These are phyloP conservation scores for Candida maris DNA, from an alignment of 805 yeast genomes.

Conservation along the genomic window DNA sequence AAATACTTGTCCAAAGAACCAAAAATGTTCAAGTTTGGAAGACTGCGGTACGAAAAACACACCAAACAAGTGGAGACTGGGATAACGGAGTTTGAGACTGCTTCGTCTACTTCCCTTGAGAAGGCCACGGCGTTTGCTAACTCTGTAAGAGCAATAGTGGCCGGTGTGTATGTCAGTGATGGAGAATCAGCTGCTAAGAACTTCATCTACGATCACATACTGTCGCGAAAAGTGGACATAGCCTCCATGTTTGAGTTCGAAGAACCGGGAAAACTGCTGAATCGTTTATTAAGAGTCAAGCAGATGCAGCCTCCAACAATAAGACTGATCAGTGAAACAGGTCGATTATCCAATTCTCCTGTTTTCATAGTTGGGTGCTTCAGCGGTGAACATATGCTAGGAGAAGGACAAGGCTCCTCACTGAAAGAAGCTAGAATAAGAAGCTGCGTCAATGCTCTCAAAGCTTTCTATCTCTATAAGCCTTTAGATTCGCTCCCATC, in stretches of 20 bases:
- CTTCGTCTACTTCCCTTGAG: constrained; percentile 22
- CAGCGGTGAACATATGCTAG: constrained; percentile 75
- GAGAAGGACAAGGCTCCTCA: constrained; percentile 93
- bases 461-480: constrained; percentile 87
- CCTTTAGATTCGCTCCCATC: constrained; percentile 67
- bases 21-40: constrained; percentile 65
- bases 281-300: constrained; percentile 72
- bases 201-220: constrained; percentile 70
- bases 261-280: constrained; percentile 82
- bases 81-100: constrained; percentile 39
- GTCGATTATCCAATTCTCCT: constrained; percentile 79
- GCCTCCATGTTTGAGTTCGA: constrained; percentile 72
- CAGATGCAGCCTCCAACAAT: constrained; percentile 71
- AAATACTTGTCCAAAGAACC: constrained; percentile 69
- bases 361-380: constrained; percentile 90
- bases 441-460: constrained; percentile 86
- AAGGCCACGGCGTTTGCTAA: constrained; percentile 49
- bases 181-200: constrained; percentile 61
- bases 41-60: constrained; percentile 45
- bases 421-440: constrained; percentile 88
- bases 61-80: constrained; percentile 50
- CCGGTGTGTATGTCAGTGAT: constrained; percentile 73
- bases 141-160: constrained; percentile 78
- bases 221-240: constrained; percentile 79
- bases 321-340: constrained; percentile 87